These are phyloP conservation scores for Trichoderma breve DNA, from an alignment of 2,329 filamentous ascomycete species.

Conservation along the genomic window DNA sequence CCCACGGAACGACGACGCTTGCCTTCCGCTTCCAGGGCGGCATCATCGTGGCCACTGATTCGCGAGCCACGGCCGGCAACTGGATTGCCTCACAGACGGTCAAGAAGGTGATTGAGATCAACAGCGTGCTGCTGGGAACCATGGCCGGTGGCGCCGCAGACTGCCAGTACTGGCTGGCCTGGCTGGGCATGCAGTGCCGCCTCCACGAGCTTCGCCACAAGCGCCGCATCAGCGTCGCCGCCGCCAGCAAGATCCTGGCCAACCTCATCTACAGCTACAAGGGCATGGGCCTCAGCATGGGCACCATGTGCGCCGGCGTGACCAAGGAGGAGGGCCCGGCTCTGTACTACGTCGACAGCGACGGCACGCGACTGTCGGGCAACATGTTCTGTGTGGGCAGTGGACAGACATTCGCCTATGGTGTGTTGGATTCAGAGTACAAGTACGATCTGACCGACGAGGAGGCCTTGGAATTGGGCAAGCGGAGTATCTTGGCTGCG, in stretches of 20 bases:
- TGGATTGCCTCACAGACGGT: conserved; percentile 99
- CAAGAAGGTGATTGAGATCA: conserved; percentile 99
- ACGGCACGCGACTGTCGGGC: conserved; percentile 86
- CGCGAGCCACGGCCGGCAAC: conserved; percentile 92
- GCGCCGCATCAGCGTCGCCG: conserved; percentile 95
- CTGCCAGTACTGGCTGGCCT: conserved; percentile 99
- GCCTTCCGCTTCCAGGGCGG: conserved; percentile 98
- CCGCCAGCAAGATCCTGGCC: conserved; percentile 95
- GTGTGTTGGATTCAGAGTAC: conserved; percentile 95
- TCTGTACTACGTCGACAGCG: conserved; percentile 95
- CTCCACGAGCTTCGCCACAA: conserved; percentile 99
- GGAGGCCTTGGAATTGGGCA: conserved; percentile 86
- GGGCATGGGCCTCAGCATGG: conserved; percentile 98
- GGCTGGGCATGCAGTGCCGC: conserved; percentile 97
- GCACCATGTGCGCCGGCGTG: conserved; percentile 98
- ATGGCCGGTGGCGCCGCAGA: conserved; percentile 99
- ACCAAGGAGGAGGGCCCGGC: conserved; percentile 93
- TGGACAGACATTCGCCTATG: conserved; percentile 98
- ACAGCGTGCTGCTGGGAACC: conserved; percentile 87
- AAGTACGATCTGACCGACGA: conserved; percentile 81
- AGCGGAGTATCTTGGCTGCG: conserved; percentile 89
- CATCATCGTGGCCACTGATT: conserved; percentile 98
- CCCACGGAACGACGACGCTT: conserved; percentile 96
- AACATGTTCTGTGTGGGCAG: conserved; percentile 98
- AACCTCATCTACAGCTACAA: conserved; percentile 99